Conservation (phyloP, 148 eudicot genomes). For the Chenopodium formosanum region DNA sequence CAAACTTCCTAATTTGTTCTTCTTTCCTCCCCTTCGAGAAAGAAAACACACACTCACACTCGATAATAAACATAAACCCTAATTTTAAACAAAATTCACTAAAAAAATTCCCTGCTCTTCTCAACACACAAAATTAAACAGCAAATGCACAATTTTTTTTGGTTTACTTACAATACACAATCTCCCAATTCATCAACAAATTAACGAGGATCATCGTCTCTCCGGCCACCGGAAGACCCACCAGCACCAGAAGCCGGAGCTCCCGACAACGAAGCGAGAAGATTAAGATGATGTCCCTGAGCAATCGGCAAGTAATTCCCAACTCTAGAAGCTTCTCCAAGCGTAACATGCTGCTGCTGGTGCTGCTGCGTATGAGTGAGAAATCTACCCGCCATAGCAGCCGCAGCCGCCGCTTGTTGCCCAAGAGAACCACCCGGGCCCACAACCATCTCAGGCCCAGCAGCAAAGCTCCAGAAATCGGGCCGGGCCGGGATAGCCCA, state of each 20-base stretch:
- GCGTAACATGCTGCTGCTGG: conserved; percentile 16
- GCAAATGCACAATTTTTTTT: neutral
- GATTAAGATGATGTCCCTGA: conserved; percentile 66
- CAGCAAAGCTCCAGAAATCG: conserved; percentile 84
- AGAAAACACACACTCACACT: conserved; percentile 17
- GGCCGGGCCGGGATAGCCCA: conserved; percentile 78
- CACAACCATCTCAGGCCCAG: conserved; percentile 62
- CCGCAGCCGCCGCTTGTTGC: conserved; percentile 27
- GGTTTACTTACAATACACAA: neutral
- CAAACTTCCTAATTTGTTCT: neutral
- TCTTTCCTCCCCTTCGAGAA: conserved; percentile 34
- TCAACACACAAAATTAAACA: neutral
- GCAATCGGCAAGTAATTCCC: conserved; percentile 70
- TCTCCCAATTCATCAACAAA: neutral
- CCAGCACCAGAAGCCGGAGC: conserved; percentile 35
- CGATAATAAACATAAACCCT: neutral
- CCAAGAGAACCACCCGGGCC: conserved; percentile 35
- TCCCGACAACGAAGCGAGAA: conserved; percentile 79
- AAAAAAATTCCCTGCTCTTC: neutral
- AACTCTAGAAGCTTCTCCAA: conserved; percentile 71
- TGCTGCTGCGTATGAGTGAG: conserved; percentile 29
- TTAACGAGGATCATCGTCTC: conserved; percentile 52
- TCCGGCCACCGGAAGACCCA: conserved; percentile 29
- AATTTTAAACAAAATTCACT: neutral
- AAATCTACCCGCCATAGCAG: conserved; percentile 43